Percentiles rank a stretch among this genome's conserved stretches.
Conservation (phyloP, 148 eudicot species). For the Drosera capensis region DNA sequence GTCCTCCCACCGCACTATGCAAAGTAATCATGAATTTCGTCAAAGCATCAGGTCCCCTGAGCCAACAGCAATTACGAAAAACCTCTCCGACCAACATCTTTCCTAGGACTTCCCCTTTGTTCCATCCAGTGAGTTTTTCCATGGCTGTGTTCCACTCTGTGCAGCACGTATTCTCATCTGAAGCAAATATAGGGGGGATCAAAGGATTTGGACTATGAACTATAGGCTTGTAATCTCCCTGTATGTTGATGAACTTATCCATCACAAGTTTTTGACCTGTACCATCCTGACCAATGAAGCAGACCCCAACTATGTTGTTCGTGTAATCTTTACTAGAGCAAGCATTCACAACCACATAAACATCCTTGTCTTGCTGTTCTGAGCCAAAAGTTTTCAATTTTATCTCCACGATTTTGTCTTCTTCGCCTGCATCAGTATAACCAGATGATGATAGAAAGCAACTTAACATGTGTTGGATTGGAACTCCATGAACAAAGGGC, state of each 20-base stretch:
- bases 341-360: constrained; percentile 76
- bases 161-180: constrained; percentile 79
- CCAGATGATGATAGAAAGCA: too few species aligned
- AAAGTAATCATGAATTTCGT: constrained; percentile 83
- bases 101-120: constrained; percentile 44
- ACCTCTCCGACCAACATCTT: constrained; percentile 75
- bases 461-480: too few species aligned
- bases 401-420: constrained; percentile 79
- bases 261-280: constrained; percentile 70
- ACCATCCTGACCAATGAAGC: constrained; percentile 91
- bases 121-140: constrained; percentile 92
- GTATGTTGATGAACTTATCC: constrained; percentile 78
- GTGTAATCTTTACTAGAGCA: constrained; percentile 79
- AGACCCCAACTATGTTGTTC: constrained; percentile 60
- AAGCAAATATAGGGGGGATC: constrained; percentile 90
- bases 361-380: constrained; percentile 32
- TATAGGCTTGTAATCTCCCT: constrained; percentile 86
- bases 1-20: constrained; percentile 82
- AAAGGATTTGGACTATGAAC: constrained; percentile 82
- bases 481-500: too few species aligned
- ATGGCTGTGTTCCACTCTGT: constrained; percentile 92
- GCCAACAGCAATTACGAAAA: constrained; percentile 60
- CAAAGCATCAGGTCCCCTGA: constrained; percentile 68
- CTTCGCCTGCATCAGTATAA: constrained; percentile 58
- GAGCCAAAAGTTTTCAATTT: constrained; percentile 55